phyloP scores from a whole-genome alignment of 129 eudicot genomes.

The Helichrysum umbraculigerum region DNA sequence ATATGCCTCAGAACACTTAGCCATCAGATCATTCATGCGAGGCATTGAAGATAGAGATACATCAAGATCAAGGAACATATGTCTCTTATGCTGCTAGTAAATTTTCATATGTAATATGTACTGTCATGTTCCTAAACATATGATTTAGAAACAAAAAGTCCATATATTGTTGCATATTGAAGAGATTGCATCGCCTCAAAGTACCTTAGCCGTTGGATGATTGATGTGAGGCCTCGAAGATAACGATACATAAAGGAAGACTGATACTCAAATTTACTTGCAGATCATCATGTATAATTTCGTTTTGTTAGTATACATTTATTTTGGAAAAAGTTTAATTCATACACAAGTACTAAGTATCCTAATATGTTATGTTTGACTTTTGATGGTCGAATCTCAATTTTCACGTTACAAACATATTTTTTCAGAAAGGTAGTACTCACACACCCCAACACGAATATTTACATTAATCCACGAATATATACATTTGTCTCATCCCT shows the following conservation, averaged over 20 bases:
- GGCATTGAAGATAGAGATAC: constrained; percentile 77
- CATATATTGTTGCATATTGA: background rate
- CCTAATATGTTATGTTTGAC: background rate
- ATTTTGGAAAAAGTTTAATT: background rate
- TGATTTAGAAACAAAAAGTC: background rate
- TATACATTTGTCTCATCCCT: too few relatives aligned
- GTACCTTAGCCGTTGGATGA: constrained; percentile 61
- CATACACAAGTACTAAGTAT: background rate
- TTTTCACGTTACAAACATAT: too few relatives aligned
- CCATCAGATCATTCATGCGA: constrained; percentile 58
- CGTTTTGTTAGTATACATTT: background rate
- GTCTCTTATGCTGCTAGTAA: constrained; percentile 48
- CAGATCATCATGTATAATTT: constrained; percentile 11
- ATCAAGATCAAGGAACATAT: constrained; percentile 55
- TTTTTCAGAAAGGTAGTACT: too few relatives aligned
- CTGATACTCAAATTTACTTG: constrained; percentile 29
- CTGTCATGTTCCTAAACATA: background rate
- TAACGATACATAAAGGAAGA: constrained; percentile 52
- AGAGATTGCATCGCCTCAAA: constrained; percentile 52
- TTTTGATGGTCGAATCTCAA: background rate
- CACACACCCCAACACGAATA: too few relatives aligned
- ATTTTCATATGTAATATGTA: background rate
- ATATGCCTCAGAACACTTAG: constrained; percentile 82
- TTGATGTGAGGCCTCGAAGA: constrained; percentile 63
- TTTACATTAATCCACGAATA: too few relatives aligned